Percentiles rank a stretch among this genome's conserved stretches.
Conservation (phyloP, 129 eudicot genomes). For the Calendula officinalis region DNA sequence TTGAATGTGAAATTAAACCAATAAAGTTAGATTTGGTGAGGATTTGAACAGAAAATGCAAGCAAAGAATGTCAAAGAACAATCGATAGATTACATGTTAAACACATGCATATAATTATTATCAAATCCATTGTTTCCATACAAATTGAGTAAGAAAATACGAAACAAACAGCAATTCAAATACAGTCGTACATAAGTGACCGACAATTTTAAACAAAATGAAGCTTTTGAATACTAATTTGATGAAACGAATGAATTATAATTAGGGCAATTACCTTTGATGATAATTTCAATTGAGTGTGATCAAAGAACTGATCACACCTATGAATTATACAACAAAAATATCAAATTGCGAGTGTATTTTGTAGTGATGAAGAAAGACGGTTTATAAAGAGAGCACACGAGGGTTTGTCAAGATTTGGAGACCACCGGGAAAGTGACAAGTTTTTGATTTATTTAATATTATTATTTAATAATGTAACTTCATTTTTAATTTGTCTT, state of each 20-base stretch:
- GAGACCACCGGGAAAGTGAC: constrained; percentile 24
- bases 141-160: background rate
- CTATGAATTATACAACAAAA: too few relatives aligned
- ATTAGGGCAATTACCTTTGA: background rate
- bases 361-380: constrained; percentile 12
- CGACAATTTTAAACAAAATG: background rate
- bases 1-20: background rate
- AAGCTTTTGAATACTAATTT: too few relatives aligned
- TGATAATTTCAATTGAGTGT: background rate
- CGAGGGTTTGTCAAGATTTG: constrained; percentile 19
- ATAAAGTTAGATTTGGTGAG: constrained; percentile 19
- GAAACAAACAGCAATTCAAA: background rate
- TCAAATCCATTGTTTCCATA: background rate
- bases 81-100: background rate
- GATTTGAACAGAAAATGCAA: background rate
- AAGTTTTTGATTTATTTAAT: constrained; percentile 2
- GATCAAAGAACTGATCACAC: background rate
- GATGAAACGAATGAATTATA: background rate
- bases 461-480: background rate
- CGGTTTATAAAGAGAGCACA: constrained; percentile 31
- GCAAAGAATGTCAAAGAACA: constrained; percentile 18
- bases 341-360: too few relatives aligned
- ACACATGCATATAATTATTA: constrained; percentile 13
- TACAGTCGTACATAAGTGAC: background rate
- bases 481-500: too few relatives aligned